Base-by-base conservation (phyloP, 108 stramenopile species). In the Cylindrotheca closterium region DNA sequence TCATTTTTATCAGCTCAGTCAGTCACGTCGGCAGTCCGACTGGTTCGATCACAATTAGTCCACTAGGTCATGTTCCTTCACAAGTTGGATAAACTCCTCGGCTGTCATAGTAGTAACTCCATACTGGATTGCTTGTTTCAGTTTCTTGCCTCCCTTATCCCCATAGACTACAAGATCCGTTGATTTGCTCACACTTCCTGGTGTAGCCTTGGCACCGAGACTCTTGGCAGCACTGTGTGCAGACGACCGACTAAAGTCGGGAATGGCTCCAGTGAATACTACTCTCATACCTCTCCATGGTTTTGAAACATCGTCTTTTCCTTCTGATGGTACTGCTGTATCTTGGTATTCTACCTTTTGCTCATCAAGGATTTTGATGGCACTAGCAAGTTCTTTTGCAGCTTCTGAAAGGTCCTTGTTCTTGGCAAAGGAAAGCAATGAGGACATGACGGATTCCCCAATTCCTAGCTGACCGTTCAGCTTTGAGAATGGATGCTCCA, bases 141-240 rank as follows among this genome's bases (percentile, higher is more conserved):
- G 61, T 56, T 94, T 94, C 71, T 88, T 87, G 1, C 90, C 87
- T 7, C 88, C 89, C 48, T 84, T 85, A 21, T 89, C 83, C 30
- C 93, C 93, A 47, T 58, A 78, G 4, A 94, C 83, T 3, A 94
- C 82, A 8, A 94, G 32, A 55, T 79, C 63, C 7, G 93, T 94
- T 1, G 79, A 79, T 62, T 90, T 93, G 57, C 80, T 86, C 15
- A 93, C 67, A 25, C 79, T 82, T 1, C 74, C 77, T 4, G 92
- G 85, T 30, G 88, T 88, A 1, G 79, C 49, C 46, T 80, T 86
- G 7, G 88, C 92, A 31, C 92, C 92, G 30, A 85, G 63, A 25
- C 45, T 42, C 60, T 70, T 86, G 19, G 84, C 92, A 47, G 63
- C 15, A 25, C 70, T 60, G 34, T 90, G 78, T 31, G 87, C 87